Conservation (phyloP, 1,284 basidiomycete species). For the Butyriboletus appendiculatus region DNA sequence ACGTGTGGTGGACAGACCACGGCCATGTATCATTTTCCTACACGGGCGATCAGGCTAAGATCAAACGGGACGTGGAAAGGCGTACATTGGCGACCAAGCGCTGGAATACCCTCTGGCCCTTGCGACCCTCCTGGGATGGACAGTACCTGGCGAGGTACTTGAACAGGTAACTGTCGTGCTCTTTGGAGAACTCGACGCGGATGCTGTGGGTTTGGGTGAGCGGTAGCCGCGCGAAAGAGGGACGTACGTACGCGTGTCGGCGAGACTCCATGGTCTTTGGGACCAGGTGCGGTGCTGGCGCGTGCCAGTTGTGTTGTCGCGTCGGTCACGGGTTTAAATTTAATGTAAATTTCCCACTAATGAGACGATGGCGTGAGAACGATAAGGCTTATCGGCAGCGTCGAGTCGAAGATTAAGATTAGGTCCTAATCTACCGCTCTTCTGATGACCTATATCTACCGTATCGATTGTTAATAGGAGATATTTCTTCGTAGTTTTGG, state of each 20-base stretch:
- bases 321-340: slow-evolving; percentile 15
- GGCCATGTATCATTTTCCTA: slow-evolving; percentile 35
- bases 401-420: too few relatives aligned
- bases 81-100: slow-evolving; percentile 38
- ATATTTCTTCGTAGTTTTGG: too few relatives aligned
- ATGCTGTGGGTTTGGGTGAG: slow-evolving; percentile 12
- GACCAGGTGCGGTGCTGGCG: background rate
- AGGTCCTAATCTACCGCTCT: too few relatives aligned
- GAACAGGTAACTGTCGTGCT: slow-evolving; percentile 18
- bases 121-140: slow-evolving; percentile 34
- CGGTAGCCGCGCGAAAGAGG: background rate
- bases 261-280: slow-evolving; percentile 8
- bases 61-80: background rate
- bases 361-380: too few relatives aligned
- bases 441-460: too few relatives aligned
- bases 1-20: slow-evolving; percentile 48
- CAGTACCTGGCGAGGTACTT: slow-evolving; percentile 28
- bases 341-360: background rate
- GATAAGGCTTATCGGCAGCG: too few relatives aligned
- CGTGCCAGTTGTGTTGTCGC: slow-evolving; percentile 13
- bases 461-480: too few relatives aligned
- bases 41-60: background rate
- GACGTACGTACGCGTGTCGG: slow-evolving; percentile 6
- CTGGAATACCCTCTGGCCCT: slow-evolving; percentile 43
- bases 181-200: slow-evolving; percentile 17